phyloP scores from a whole-genome alignment of 2,329 filamentous ascomycete species.

The Neopestalotiopsis rosae region DNA sequence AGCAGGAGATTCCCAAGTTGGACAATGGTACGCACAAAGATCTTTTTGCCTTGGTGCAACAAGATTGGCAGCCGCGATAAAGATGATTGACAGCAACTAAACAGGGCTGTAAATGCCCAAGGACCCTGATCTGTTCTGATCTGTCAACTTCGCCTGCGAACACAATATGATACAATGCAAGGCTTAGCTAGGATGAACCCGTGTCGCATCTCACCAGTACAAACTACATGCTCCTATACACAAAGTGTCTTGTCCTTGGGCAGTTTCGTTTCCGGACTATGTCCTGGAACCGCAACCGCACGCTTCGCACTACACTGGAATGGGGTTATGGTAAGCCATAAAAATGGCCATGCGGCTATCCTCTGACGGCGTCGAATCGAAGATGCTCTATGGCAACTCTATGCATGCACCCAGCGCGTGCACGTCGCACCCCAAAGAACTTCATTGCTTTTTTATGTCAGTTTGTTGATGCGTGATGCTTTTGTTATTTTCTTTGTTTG shows the following conservation, averaged over 20 bases:
- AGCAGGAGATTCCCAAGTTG: neutral
- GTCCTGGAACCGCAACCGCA: neutral
- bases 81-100: neutral
- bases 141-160: neutral
- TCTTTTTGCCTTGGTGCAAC: neutral
- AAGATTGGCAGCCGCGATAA: neutral
- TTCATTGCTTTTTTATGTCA: neutral
- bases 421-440: neutral
- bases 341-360: conserved; percentile 9
- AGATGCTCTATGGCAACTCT: conserved; percentile 3
- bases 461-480: no score
- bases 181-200: conserved; percentile 2
- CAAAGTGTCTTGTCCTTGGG: neutral
- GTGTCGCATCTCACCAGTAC: neutral
- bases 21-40: neutral
- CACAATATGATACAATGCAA: conserved; percentile 2
- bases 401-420: conserved; percentile 19
- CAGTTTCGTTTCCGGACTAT: neutral
- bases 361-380: conserved; percentile 15
- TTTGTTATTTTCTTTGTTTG: conserved; percentile 6
- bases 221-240: neutral
- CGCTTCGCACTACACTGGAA: neutral
- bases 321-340: neutral
- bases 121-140: conserved; percentile 3
- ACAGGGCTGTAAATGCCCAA: neutral